Conservation (phyloP, 2,329 filamentous ascomycete species). For the Calycina herbarum region DNA sequence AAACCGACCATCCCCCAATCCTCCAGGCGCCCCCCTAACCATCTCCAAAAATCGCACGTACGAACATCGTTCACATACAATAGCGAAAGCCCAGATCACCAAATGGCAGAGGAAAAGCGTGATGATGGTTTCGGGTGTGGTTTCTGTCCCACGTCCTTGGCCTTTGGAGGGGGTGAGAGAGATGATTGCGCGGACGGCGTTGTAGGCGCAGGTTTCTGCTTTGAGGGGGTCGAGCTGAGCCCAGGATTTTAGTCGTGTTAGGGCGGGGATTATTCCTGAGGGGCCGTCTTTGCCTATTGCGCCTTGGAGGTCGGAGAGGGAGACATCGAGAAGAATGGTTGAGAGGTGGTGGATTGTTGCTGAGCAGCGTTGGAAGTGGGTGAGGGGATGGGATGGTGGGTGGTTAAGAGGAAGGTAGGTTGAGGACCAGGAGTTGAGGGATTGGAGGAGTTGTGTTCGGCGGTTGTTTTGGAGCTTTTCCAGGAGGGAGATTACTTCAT, state of each 20-base stretch:
- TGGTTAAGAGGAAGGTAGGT: constrained; percentile 15
- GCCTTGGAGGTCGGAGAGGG: constrained; percentile 27
- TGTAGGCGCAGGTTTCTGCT: constrained; percentile 23
- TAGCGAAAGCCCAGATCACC: constrained; percentile 28
- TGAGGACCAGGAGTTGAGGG: constrained; percentile 18
- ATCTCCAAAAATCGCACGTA: constrained; percentile 13
- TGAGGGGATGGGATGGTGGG: constrained; percentile 12
- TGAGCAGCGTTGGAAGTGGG: constrained; percentile 24
- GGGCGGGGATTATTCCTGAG: constrained; percentile 19
- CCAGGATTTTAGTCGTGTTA: constrained; percentile 25
- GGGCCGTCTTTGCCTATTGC: constrained; percentile 27
- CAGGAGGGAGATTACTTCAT: constrained; percentile 8
- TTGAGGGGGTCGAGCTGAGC: constrained; percentile 14
- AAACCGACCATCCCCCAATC: constrained; percentile 10
- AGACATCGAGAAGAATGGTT: constrained; percentile 24
- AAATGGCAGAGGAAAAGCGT: constrained; percentile 29
- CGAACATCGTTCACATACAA: constrained; percentile 16
- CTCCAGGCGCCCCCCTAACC: constrained; percentile 5
- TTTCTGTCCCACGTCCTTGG: constrained; percentile 16
- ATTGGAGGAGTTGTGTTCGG: constrained; percentile 13
- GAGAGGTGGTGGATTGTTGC: constrained; percentile 24
- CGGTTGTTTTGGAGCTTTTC: constrained; percentile 9
- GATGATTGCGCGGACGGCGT: constrained; percentile 24
- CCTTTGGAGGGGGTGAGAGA: constrained; percentile 12
- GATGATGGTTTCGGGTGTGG: constrained; percentile 25